Evolutionary conservation across 2,329 filamentous ascomycete genomes (phyloP).

Genomic region (Exophiala alcalophila): DNA sequence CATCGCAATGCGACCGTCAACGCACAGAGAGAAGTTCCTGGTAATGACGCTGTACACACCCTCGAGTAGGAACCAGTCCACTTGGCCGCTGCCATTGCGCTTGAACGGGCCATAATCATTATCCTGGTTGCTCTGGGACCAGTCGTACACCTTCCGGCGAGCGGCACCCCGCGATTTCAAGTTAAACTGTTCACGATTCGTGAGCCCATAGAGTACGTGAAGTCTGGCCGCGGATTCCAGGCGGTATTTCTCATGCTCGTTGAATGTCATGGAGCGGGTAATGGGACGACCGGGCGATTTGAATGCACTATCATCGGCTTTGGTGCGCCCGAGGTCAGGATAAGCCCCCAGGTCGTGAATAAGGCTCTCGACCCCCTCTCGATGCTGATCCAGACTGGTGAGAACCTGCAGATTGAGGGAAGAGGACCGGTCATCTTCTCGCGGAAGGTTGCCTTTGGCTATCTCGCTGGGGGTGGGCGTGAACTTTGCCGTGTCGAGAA

Average conservation of each 20-base stretch:
- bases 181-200: constrained; percentile 22
- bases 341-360: constrained; percentile 17
- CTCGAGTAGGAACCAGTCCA: constrained; percentile 30
- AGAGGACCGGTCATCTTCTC: constrained; percentile 24
- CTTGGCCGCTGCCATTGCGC: constrained; percentile 25
- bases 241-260: constrained; percentile 13
- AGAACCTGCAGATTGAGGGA: constrained; percentile 26
- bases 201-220: constrained; percentile 29
- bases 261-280: constrained; percentile 17
- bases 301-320: constrained; percentile 8
- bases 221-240: constrained; percentile 26
- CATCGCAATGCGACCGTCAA: constrained; percentile 20
- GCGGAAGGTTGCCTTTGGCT: constrained; percentile 14
- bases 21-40: constrained; percentile 24
- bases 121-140: constrained; percentile 17
- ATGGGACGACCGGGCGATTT: constrained; percentile 7
- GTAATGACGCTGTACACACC: constrained; percentile 24
- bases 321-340: background rate
- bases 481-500: constrained; percentile 30
- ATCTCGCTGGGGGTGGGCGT: constrained; percentile 20
- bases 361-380: constrained; percentile 19
- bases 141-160: constrained; percentile 29
- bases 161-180: constrained; percentile 21
- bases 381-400: constrained; percentile 10
- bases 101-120: constrained; percentile 30